Conservation (phyloP, 2,329 filamentous ascomycete species). For the Sarocladium brachiariae region DNA sequence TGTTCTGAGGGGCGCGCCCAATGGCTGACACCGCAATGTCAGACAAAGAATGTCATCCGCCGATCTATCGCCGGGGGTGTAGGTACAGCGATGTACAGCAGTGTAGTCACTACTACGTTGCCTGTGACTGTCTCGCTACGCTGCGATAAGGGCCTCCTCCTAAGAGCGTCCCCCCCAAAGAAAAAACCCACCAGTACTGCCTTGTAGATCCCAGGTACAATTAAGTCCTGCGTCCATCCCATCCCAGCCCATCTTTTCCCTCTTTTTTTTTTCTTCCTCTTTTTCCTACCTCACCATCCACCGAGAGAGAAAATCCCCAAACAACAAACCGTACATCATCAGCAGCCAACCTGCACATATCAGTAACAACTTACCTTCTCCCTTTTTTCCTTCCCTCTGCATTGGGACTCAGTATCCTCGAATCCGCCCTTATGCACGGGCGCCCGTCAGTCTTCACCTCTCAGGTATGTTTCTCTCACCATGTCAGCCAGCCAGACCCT, state of each 20-base stretch:
- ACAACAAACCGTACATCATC: slow-evolving; percentile 14
- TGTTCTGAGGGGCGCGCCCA: slow-evolving; percentile 8
- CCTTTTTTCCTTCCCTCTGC: slow-evolving; percentile 22
- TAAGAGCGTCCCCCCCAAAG: too few species aligned
- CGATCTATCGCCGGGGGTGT: slow-evolving; percentile 5
- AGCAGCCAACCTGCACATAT: slow-evolving; percentile 10
- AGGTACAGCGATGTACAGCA: too few species aligned
- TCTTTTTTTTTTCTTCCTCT: slow-evolving; percentile 12
- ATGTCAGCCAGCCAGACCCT: too few species aligned
- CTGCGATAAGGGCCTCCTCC: too few species aligned
- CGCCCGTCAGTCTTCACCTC: slow-evolving; percentile 80
- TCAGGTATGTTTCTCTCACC: slow-evolving; percentile 53
- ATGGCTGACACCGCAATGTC: slow-evolving; percentile 6
- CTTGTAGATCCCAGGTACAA: too few species aligned
- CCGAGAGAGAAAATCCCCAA: slow-evolving; percentile 10
- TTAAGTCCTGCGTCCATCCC: slow-evolving; percentile 1
- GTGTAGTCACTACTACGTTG: too few species aligned
- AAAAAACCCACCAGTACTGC: too few species aligned
- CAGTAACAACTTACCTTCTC: slow-evolving; percentile 7
- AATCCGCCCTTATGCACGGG: slow-evolving; percentile 77
- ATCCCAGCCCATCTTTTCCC: slow-evolving; percentile 11
- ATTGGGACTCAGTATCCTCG: slow-evolving; percentile 24
- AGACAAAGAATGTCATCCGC: not conserved
- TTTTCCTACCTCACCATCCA: slow-evolving; percentile 8
- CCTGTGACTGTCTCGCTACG: not conserved